Conservation (phyloP, 1,284 basidiomycete genomes). For the Athelia sp. region DNA sequence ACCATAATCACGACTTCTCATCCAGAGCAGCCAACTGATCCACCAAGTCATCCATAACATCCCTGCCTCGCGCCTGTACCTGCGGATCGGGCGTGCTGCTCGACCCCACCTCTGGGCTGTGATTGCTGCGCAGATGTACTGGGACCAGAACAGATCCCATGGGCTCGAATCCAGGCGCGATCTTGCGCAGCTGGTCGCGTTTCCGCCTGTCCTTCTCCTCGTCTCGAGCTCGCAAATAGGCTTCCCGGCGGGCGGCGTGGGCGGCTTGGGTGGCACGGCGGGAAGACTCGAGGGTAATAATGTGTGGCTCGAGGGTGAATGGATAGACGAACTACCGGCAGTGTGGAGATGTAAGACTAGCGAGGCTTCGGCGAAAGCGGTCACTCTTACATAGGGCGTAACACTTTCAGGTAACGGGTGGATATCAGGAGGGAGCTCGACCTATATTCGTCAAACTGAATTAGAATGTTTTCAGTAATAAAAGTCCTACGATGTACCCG, state of each 20-base stretch:
- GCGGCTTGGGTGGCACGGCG: conserved; percentile 63
- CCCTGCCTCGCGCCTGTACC: conserved; percentile 22
- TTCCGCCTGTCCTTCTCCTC: conserved; percentile 63
- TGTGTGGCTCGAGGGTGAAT: conserved; percentile 84
- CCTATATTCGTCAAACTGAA: conserved; percentile 34
- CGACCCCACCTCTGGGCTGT: conserved; percentile 7
- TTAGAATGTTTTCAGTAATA: background rate
- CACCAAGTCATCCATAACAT: conserved; percentile 80
- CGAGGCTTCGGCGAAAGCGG: background rate
- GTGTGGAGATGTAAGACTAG: background rate
- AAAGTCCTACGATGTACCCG: conserved; percentile 44
- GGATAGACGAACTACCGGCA: conserved; percentile 85
- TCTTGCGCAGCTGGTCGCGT: conserved; percentile 65
- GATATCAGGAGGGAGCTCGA: conserved; percentile 82
- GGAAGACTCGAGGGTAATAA: conserved; percentile 67
- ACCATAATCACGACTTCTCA: background rate
- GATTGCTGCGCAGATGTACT: conserved; percentile 6
- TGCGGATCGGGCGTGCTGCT: background rate
- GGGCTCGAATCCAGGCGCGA: conserved; percentile 75
- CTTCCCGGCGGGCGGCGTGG: conserved; percentile 60
- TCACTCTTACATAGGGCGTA: conserved; percentile 71
- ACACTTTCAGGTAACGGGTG: conserved; percentile 90
- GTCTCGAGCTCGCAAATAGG: conserved; percentile 56
- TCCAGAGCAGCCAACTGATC: conserved; percentile 72
- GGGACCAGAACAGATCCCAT: conserved; percentile 53